phyloP scores from a whole-genome alignment of 2,329 filamentous ascomycete species.

The Sarocladium oryzae region DNA sequence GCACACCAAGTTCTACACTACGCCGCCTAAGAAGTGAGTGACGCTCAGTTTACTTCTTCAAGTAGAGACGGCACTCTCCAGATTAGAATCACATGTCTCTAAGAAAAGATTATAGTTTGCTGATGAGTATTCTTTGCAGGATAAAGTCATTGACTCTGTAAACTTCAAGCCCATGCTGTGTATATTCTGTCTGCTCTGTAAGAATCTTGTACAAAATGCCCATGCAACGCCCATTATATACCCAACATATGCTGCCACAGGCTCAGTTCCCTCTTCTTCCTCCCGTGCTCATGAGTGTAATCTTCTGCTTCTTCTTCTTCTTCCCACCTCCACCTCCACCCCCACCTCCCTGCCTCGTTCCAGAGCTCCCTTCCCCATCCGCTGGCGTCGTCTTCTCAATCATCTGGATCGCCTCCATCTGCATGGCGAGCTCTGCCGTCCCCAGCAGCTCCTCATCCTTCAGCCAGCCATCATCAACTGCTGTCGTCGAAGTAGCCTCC shows the following conservation, averaged over 20 bases:
- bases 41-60: too few relatives aligned
- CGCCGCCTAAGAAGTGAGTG: too few relatives aligned
- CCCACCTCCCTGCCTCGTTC: constrained; percentile 18
- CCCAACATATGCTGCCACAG: neutral
- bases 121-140: too few relatives aligned
- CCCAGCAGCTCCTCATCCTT: constrained; percentile 70
- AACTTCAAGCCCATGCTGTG: neutral
- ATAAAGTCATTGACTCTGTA: too few relatives aligned
- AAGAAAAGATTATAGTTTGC: too few relatives aligned
- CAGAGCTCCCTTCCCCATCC: constrained; percentile 12
- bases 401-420: constrained; percentile 49
- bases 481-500: constrained; percentile 25
- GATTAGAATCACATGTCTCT: too few relatives aligned
- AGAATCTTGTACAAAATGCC: neutral
- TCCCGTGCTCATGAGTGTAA: constrained; percentile 64
- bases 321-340: too few relatives aligned
- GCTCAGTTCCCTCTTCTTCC: constrained; percentile 37
- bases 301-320: constrained; percentile 68
- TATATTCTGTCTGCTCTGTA: neutral
- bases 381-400: constrained; percentile 20
- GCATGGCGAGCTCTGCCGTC: constrained; percentile 51
- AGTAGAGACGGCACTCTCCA: too few relatives aligned
- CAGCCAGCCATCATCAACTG: constrained; percentile 73
- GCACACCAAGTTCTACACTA: too few relatives aligned
- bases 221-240: neutral